Evolutionary conservation across 2,329 filamentous ascomycete species (phyloP).

Genomic region (Colletotrichum sp.): DNA sequence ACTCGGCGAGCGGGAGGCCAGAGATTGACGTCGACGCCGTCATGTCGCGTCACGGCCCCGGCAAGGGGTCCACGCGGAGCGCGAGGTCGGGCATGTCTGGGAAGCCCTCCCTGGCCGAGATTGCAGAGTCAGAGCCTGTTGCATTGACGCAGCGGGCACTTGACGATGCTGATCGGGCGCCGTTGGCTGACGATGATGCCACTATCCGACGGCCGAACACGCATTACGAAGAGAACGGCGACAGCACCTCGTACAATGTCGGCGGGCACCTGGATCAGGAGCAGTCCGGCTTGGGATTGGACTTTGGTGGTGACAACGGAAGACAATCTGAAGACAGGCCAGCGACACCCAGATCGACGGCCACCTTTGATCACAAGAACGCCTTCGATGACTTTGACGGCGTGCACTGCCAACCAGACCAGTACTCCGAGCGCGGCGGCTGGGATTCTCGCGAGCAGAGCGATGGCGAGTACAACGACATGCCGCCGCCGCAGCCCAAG

Average conservation of each 20-base stretch:
- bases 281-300: neutral
- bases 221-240: slow-evolving; percentile 15
- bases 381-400: slow-evolving; percentile 86
- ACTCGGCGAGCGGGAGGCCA: slow-evolving; percentile 43
- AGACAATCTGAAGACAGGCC: slow-evolving; percentile 25
- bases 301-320: slow-evolving; percentile 12
- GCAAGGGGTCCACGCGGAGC: slow-evolving; percentile 59
- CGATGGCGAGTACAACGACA: neutral
- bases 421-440: slow-evolving; percentile 27
- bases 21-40: slow-evolving; percentile 46
- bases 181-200: slow-evolving; percentile 40
- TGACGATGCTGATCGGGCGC: slow-evolving; percentile 56
- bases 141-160: slow-evolving; percentile 56
- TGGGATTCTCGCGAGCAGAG: slow-evolving; percentile 23
- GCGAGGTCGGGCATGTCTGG: slow-evolving; percentile 43
- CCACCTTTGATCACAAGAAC: slow-evolving; percentile 58
- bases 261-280: slow-evolving; percentile 35
- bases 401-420: slow-evolving; percentile 71
- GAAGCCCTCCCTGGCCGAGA: slow-evolving; percentile 59
- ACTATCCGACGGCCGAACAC: slow-evolving; percentile 33
- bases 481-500: slow-evolving; percentile 19
- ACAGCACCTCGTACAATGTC: slow-evolving; percentile 26
- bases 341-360: slow-evolving; percentile 25
- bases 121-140: slow-evolving; percentile 61
- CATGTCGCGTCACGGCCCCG: slow-evolving; percentile 57